Conservation (phyloP, 2,329 filamentous ascomycete species). For the Xylogone sp. region DNA sequence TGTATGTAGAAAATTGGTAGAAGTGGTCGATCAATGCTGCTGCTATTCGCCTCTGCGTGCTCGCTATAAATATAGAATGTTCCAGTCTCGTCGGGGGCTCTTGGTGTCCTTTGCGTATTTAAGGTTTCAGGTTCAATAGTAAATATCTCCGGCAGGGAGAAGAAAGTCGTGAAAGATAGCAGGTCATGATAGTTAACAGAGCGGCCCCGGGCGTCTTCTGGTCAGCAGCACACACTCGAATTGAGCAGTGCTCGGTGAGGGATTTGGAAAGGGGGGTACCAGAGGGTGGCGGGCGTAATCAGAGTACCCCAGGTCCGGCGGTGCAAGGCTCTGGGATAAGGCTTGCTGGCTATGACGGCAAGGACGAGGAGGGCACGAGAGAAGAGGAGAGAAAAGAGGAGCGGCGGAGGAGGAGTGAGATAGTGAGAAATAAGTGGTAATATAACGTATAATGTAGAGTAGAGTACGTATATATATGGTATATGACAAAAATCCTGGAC, state of each 20-base stretch:
- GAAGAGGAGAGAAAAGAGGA: neutral
- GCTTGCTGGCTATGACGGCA: neutral
- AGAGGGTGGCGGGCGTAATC: neutral
- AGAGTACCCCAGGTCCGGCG: neutral
- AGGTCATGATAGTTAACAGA: conserved; percentile 27
- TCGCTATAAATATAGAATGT: neutral
- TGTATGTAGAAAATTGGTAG: conserved; percentile 6
- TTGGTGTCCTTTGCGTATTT: conserved; percentile 3
- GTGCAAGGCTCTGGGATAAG: neutral
- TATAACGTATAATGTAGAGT: conserved; percentile 1
- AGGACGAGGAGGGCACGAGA: neutral
- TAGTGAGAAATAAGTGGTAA: neutral
- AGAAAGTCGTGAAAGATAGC: conserved; percentile 26
- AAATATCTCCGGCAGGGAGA: conserved; percentile 30
- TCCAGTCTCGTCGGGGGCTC: neutral
- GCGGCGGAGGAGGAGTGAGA: neutral
- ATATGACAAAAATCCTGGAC: neutral
- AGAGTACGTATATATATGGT: neutral
- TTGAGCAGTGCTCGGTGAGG: neutral
- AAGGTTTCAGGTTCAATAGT: conserved; percentile 28
- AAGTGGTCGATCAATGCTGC: conserved; percentile 15
- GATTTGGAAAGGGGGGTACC: neutral
- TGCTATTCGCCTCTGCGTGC: neutral
- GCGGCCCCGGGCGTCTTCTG: neutral
- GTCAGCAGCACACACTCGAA: neutral